Evolutionary conservation across 768 basidiomycete genomes (phyloP).

Genomic region (Calocybe gangraenosa): DNA sequence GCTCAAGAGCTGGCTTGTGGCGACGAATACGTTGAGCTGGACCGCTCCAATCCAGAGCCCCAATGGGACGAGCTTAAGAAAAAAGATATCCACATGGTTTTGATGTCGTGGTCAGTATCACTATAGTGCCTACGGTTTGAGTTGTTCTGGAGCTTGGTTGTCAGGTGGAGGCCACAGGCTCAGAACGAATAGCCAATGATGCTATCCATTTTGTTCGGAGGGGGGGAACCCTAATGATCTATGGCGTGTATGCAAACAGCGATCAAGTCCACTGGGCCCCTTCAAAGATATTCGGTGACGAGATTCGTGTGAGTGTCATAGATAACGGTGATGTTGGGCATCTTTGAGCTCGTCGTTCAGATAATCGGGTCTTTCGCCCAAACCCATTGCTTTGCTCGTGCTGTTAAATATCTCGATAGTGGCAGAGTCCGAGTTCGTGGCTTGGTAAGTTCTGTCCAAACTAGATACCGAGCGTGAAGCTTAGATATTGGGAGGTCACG

Average conservation of each 20-base stretch:
- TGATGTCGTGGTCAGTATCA: slow-evolving; percentile 50
- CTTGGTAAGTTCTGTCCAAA: slow-evolving; percentile 22
- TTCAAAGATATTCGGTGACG: slow-evolving; percentile 71
- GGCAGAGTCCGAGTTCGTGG: slow-evolving; percentile 66
- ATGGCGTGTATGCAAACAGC: slow-evolving; percentile 73
- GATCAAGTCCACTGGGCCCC: slow-evolving; percentile 70
- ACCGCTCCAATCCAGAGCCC: slow-evolving; percentile 53
- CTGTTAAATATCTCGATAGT: slow-evolving; percentile 71
- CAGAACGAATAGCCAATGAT: slow-evolving; percentile 66
- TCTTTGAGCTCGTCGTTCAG: slow-evolving; percentile 23
- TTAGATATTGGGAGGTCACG: slow-evolving; percentile 37
- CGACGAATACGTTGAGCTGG: slow-evolving; percentile 74
- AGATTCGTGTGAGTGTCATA: slow-evolving; percentile 45
- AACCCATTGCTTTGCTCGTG: slow-evolving; percentile 73
- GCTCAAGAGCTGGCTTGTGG: slow-evolving; percentile 65
- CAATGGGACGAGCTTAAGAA: slow-evolving; percentile 69
- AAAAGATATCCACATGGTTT: slow-evolving; percentile 77
- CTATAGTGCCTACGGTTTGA: not conserved
- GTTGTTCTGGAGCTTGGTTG: not conserved
- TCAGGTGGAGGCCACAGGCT: slow-evolving; percentile 64
- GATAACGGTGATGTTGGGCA: not conserved
- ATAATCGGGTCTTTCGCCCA: slow-evolving; percentile 81
- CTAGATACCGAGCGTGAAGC: not conserved
- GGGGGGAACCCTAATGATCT: slow-evolving; percentile 67
- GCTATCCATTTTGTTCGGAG: slow-evolving; percentile 72